Conservation (phyloP, 768 basidiomycete genomes). For the Hypholoma sublateritium region DNA sequence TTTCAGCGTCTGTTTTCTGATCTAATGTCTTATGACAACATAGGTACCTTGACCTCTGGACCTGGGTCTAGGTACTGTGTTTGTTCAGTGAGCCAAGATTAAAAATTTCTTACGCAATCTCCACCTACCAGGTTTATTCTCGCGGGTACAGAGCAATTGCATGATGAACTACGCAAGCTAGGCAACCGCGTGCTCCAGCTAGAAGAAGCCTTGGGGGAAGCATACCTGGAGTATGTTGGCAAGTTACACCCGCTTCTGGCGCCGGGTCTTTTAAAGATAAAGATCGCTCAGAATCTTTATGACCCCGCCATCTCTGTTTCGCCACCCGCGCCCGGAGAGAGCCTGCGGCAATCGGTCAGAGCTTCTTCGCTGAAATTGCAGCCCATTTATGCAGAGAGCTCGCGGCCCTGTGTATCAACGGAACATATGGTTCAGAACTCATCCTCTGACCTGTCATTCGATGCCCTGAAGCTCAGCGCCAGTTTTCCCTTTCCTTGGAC, state of each 20-base stretch:
- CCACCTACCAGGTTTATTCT: slow-evolving; percentile 56
- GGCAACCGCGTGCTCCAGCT: slow-evolving; percentile 64
- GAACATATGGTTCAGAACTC: slow-evolving; percentile 11
- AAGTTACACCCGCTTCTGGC: slow-evolving; percentile 55
- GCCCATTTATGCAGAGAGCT: slow-evolving; percentile 22
- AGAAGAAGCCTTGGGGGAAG: slow-evolving; percentile 53
- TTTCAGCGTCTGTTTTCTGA: slow-evolving; percentile 12
- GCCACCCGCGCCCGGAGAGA: slow-evolving; percentile 18
- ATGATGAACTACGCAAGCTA: slow-evolving; percentile 60
- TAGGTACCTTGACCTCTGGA: slow-evolving; percentile 61
- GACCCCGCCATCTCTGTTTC: slow-evolving; percentile 15
- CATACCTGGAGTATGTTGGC: slow-evolving; percentile 39
- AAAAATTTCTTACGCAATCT: neutral
- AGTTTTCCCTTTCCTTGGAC: slow-evolving; percentile 73
- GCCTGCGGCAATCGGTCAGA: slow-evolving; percentile 23
- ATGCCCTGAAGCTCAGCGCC: slow-evolving; percentile 58
- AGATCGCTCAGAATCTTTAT: slow-evolving; percentile 68
- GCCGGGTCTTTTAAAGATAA: slow-evolving; percentile 60
- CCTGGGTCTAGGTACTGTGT: slow-evolving; percentile 56
- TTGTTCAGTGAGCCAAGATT: neutral
- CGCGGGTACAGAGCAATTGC: slow-evolving; percentile 65
- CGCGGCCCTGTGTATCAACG: slow-evolving; percentile 12
- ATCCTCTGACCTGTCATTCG: slow-evolving; percentile 42
- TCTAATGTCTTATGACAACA: slow-evolving; percentile 6
- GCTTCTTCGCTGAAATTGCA: slow-evolving; percentile 22